Conservation (phyloP, 1,284 basidiomycete genomes). For the Cutaneotrichosporon dermatis region DNA sequence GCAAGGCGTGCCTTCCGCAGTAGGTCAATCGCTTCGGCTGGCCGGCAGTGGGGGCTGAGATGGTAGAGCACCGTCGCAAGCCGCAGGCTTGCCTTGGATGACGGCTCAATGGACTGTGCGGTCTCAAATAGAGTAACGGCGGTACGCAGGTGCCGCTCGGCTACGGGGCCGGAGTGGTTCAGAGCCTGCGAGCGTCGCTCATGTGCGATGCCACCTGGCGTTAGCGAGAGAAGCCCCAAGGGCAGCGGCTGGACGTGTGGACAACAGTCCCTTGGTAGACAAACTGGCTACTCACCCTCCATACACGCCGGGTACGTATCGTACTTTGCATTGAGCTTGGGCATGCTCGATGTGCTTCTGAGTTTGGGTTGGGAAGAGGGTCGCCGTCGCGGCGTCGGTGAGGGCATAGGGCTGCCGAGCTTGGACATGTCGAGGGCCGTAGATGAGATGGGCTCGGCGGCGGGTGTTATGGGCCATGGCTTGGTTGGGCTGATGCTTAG, state of each 20-base stretch:
- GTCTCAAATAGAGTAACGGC: constrained; percentile 38
- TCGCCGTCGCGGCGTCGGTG: too few species aligned
- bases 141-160: constrained; percentile 42
- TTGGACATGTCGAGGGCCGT: too few species aligned
- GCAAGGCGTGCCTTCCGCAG: constrained; percentile 31
- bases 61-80: constrained; percentile 37
- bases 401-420: too few species aligned
- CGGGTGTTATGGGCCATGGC: too few species aligned
- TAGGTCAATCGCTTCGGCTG: constrained; percentile 23
- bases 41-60: constrained; percentile 36
- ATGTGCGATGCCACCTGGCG: constrained; percentile 38
- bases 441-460: too few species aligned
- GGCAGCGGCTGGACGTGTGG: background rate
- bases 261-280: too few species aligned
- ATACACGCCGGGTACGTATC: constrained; percentile 24
- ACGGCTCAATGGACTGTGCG: constrained; percentile 29
- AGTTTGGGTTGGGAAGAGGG: background rate
- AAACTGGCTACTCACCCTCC: constrained; percentile 35
- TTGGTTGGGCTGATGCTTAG: background rate
- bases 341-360: background rate
- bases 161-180: constrained; percentile 36
- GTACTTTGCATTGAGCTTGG: background rate
- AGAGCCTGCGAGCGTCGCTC: constrained; percentile 38
- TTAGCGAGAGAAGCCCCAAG: background rate
- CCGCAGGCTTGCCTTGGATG: constrained; percentile 33